Evolutionary conservation across 345 rosid species (phyloP).

Genomic region (Pugionium cornutum): DNA sequence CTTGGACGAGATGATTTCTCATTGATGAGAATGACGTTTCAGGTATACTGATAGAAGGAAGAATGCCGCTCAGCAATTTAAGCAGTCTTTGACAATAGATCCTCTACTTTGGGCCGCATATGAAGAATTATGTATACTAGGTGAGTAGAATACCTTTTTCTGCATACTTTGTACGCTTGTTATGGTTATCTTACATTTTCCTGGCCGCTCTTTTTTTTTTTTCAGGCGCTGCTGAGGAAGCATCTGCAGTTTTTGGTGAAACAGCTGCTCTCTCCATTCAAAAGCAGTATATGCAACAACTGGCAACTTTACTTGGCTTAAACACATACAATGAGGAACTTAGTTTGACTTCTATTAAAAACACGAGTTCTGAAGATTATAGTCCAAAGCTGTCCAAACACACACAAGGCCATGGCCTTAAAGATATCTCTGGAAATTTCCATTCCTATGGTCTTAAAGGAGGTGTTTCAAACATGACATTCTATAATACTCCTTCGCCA

Average conservation of each 20-base stretch:
- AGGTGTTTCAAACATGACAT: constrained; percentile 62
- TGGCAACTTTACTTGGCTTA: constrained; percentile 47
- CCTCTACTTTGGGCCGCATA: constrained; percentile 96
- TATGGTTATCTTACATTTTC: constrained; percentile 23
- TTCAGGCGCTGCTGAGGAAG: constrained; percentile 92
- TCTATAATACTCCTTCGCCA: constrained; percentile 92
- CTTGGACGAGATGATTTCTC: constrained; percentile 21
- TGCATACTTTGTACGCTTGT: constrained; percentile 7
- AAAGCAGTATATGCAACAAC: constrained; percentile 67
- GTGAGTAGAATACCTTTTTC: constrained; percentile 43
- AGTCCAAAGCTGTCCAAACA: constrained; percentile 73
- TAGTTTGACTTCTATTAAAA: constrained; percentile 48
- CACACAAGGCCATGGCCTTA: constrained; percentile 62
- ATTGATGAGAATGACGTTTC: constrained; percentile 29
- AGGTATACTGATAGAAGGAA: constrained; percentile 95
- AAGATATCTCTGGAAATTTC: constrained; percentile 70
- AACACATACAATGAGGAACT: constrained; percentile 60
- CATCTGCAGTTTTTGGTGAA: constrained; percentile 81
- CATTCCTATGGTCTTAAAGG: constrained; percentile 74
- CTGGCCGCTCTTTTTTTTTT: constrained; percentile 1
- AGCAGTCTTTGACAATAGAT: constrained; percentile 79
- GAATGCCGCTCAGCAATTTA: constrained; percentile 77
- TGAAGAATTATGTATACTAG: constrained; percentile 89
- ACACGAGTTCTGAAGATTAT: constrained; percentile 54
- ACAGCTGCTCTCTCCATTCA: constrained; percentile 80